Conservation (phyloP, 805 yeast genomes). For the Cyberlindnera mycetangii region DNA sequence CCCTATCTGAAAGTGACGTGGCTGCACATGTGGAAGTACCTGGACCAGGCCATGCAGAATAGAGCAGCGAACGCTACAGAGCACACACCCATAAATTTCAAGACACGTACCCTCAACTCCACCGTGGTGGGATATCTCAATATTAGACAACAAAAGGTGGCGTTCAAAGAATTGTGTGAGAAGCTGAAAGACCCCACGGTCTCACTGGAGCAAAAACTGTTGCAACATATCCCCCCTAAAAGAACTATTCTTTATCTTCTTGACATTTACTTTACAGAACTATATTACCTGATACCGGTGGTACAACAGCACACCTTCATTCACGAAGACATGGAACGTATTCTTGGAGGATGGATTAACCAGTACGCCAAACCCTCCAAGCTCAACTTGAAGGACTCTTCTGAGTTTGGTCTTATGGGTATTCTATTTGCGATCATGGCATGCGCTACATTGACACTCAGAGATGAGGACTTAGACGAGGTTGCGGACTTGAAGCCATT, state of each 20-base stretch:
- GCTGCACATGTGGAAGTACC: slow-evolving; percentile 28
- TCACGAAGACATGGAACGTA: slow-evolving; percentile 12
- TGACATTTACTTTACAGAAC: slow-evolving; percentile 22
- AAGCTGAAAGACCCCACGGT: background rate
- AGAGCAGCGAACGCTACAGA: background rate
- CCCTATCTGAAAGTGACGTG: slow-evolving; percentile 33
- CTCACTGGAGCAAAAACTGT: slow-evolving; percentile 10
- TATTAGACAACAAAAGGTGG: slow-evolving; percentile 15
- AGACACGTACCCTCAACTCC: background rate
- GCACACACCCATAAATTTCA: background rate
- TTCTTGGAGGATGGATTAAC: slow-evolving; percentile 12
- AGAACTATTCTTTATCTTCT: slow-evolving; percentile 10
- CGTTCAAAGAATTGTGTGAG: slow-evolving; percentile 3
- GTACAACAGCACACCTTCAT: slow-evolving; percentile 20
- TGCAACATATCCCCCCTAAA: slow-evolving; percentile 17
- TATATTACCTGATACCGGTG: slow-evolving; percentile 27
- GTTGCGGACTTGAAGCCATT: slow-evolving; percentile 9
- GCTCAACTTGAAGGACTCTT: slow-evolving; percentile 7
- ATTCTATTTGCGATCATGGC: slow-evolving; percentile 21
- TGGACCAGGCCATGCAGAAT: slow-evolving; percentile 6
- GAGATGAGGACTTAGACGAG: slow-evolving; percentile 12
- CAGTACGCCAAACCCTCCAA: background rate
- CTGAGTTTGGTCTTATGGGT: slow-evolving; percentile 21
- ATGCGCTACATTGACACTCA: slow-evolving; percentile 19
- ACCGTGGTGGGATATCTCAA: slow-evolving; percentile 2